These are phyloP conservation scores for Vigna mungo DNA, from an alignment of 306 rosid genomes.

Conservation along the genomic window DNA sequence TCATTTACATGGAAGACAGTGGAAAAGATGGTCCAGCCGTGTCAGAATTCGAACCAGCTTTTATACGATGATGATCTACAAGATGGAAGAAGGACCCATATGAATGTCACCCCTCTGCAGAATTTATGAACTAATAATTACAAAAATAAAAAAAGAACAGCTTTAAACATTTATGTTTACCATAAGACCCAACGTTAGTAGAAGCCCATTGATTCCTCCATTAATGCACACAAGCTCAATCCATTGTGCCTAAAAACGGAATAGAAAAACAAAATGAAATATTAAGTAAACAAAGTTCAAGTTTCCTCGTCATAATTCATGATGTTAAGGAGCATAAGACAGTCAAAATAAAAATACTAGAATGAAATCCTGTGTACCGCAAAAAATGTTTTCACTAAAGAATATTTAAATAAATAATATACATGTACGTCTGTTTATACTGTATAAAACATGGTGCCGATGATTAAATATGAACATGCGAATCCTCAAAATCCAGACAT, in stretches of 20 bases:
- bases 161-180: conserved; percentile 52
- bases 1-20: conserved; percentile 59
- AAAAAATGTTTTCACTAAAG: background rate
- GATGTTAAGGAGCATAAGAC: background rate
- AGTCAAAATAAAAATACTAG: background rate
- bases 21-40: conserved; percentile 66
- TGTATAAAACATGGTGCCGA: background rate
- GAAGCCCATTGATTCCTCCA: conserved; percentile 77
- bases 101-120: conserved; percentile 22
- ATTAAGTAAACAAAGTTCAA: conserved; percentile 7
- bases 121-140: conserved; percentile 13
- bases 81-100: conserved; percentile 37
- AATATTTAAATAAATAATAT: background rate
- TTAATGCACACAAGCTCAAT: conserved; percentile 68
- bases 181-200: conserved; percentile 61
- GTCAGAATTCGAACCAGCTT: conserved; percentile 68
- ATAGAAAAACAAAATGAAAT: conserved; percentile 10
- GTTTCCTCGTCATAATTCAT: conserved; percentile 5
- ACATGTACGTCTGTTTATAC: background rate
- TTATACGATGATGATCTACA: conserved; percentile 60
- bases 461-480: background rate
- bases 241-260: conserved; percentile 59
- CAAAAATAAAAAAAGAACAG: background rate
- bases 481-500: conserved; percentile 8
- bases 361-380: background rate